These are phyloP conservation scores for Sporothrix brunneoviolacea DNA, from an alignment of 2,329 filamentous ascomycete species.

Conservation along the genomic window DNA sequence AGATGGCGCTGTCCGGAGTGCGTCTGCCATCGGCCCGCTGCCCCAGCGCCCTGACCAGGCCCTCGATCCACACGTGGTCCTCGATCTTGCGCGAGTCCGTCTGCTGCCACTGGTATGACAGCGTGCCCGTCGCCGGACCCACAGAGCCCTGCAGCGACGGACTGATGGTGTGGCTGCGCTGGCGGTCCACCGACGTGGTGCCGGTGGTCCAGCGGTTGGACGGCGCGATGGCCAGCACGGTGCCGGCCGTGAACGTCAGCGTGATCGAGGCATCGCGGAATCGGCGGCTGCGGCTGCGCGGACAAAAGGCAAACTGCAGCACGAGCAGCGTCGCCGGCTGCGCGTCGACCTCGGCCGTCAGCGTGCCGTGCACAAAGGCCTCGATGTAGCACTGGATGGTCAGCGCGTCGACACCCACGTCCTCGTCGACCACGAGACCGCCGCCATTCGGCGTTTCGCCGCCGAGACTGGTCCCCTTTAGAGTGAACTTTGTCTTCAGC, in stretches of 20 bases:
- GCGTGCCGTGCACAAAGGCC: slow-evolving; percentile 3
- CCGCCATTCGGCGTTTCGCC: slow-evolving; percentile 1
- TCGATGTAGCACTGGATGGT: slow-evolving; percentile 2
- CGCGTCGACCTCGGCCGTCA: neutral
- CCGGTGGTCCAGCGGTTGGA: slow-evolving; percentile 2
- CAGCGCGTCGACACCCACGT: neutral
- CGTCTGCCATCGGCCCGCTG: slow-evolving; percentile 2
- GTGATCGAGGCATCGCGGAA: slow-evolving; percentile 3
- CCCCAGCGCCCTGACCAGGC: slow-evolving; percentile 1
- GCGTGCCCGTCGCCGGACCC: neutral
- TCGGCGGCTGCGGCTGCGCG: slow-evolving; percentile 5
- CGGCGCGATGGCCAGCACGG: neutral
- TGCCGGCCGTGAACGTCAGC: slow-evolving; percentile 3
- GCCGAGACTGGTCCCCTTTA: neutral
- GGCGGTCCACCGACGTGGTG: neutral
- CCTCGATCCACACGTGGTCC: slow-evolving; percentile 4
- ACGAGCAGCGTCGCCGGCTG: slow-evolving; percentile 4
- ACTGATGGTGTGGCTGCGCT: slow-evolving; percentile 9
- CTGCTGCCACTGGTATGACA: slow-evolving; percentile 5
- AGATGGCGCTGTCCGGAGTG: neutral
- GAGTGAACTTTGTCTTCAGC: slow-evolving; percentile 2
- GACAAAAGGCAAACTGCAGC: slow-evolving; percentile 2
- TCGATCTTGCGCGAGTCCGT: slow-evolving; percentile 5
- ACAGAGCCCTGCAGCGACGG: neutral
- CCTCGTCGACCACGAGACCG: slow-evolving; percentile 1